A percentile compares a stretch with the other conserved stretches of the same genome.
phyloP scores from a whole-genome alignment of 345 rosid species.

The Orychophragmus violaceus region DNA sequence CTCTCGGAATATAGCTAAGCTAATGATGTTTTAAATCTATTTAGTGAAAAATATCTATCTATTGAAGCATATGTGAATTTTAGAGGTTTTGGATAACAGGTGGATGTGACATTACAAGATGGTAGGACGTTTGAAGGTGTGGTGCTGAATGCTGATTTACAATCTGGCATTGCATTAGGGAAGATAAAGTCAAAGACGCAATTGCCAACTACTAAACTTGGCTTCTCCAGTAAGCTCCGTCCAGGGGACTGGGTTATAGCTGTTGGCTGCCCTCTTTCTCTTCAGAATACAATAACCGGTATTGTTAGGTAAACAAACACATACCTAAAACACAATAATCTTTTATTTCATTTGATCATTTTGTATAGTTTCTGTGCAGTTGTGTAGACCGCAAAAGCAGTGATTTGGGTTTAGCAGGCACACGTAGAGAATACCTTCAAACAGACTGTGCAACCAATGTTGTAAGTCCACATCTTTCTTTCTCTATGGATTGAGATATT shows the following conservation, averaged over 20 bases:
- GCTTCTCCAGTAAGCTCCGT: slow-evolving; percentile 76
- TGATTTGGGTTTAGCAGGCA: slow-evolving; percentile 85
- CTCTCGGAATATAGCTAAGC: not conserved
- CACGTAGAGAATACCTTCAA: slow-evolving; percentile 79
- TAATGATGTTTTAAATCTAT: not conserved
- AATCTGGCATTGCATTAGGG: slow-evolving; percentile 88
- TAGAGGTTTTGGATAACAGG: slow-evolving; percentile 38
- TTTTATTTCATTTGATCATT: no score
- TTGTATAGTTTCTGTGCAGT: slow-evolving; percentile 42
- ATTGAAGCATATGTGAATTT: no score
- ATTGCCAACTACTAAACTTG: slow-evolving; percentile 76
- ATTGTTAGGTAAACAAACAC: slow-evolving; percentile 57
- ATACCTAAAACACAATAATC: not conserved
- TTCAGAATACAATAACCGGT: slow-evolving; percentile 90
- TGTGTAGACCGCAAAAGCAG: slow-evolving; percentile 97
- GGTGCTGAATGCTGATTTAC: slow-evolving; percentile 74
- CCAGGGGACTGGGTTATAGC: slow-evolving; percentile 97
- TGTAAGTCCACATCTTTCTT: slow-evolving; percentile 35
- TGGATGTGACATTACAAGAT: slow-evolving; percentile 92
- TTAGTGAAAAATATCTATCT: no score
- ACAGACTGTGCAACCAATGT: slow-evolving; percentile 84
- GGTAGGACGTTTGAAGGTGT: slow-evolving; percentile 81
- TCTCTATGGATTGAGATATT: not conserved
- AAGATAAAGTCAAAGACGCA: slow-evolving; percentile 78
- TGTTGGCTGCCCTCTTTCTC: slow-evolving; percentile 87